phyloP scores from a whole-genome alignment of 495 filamentous ascomycete species.

The Xylaria nigripes region DNA sequence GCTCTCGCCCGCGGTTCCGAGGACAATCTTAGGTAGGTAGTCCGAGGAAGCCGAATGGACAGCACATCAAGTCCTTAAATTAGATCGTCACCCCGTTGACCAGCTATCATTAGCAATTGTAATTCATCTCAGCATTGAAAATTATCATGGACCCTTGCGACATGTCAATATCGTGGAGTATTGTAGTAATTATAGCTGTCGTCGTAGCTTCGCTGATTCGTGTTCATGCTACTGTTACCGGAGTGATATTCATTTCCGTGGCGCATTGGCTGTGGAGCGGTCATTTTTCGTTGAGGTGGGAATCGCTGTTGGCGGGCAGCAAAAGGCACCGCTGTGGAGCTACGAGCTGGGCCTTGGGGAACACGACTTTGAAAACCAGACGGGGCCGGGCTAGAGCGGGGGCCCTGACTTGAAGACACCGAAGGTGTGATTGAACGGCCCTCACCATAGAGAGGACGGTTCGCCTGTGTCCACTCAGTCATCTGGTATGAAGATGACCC shows the following conservation, averaged over 20 bases:
- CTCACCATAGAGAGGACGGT: constrained; percentile 9
- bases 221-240: constrained; percentile 13
- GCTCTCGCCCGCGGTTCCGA: no score
- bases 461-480: constrained; percentile 3
- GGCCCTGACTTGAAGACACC: constrained; percentile 24
- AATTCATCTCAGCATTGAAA: background rate
- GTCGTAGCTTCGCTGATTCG: constrained; percentile 12
- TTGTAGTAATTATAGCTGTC: constrained; percentile 31
- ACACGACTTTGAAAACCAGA: constrained; percentile 17
- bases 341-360: constrained; percentile 25
- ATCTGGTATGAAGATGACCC: background rate
- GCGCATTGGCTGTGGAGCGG: constrained; percentile 36
- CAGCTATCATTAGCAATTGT: background rate
- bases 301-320: constrained; percentile 27
- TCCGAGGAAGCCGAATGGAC: no score
- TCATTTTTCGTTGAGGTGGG: constrained; percentile 43
- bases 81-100: no score
- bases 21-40: no score
- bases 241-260: constrained; percentile 17
- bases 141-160: background rate
- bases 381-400: constrained; percentile 6
- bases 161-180: constrained; percentile 22
- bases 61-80: no score
- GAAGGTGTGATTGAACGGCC: constrained; percentile 35
- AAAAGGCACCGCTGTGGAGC: constrained; percentile 30